Evolutionary conservation across 2,329 filamentous ascomycete species (phyloP), one percentile per base, ranked within the genome.

Genomic region (Leptographium flavum): DNA sequence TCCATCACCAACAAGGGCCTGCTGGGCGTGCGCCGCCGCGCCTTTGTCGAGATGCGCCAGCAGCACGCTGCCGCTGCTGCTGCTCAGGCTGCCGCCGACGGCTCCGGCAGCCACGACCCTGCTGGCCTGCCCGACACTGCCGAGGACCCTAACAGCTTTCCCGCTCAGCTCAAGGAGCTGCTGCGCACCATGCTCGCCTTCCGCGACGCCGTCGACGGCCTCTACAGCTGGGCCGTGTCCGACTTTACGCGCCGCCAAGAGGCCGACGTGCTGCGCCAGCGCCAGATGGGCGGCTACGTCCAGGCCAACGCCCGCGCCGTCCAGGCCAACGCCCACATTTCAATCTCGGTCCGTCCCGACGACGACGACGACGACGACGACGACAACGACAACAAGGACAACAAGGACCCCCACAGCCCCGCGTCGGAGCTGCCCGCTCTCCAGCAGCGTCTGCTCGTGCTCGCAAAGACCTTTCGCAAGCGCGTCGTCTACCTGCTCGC

Each of bases 1-100:
- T 82, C 84, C 52, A 96, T 98, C 60, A 98, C 93, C 0, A 83
- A 94, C 57, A 98, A 98, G 63, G 92, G 92, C 25, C 75, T 98
- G 2, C 73, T 98, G 1, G 90, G 90, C 42, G 86, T 84, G 17
- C 73, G 74, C 48, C 66, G 70, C 40, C 60, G 62, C 47, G 63
- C 60, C 33, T 61, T 63, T 58, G 63, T 57, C 50, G 58, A 54
- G 53, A 55, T 49, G 45, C 62, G 62, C 19, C 61, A 59, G 35
- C 35, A 37, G 53, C 58, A 35, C 61, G 59, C 56, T 23, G 62
- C 54, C 37, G 50, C 64, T 50, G 62, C 62, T 48, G 65, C 64
- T 46, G 65, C 65, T 31, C 81, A 86, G 53, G 81, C 86, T 50
- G 65, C 69, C 50, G 77, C 79, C 47, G 80, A 81, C 45, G 95